Conservation (phyloP, 163 green algal genomes). For the Dunaliella salina region DNA sequence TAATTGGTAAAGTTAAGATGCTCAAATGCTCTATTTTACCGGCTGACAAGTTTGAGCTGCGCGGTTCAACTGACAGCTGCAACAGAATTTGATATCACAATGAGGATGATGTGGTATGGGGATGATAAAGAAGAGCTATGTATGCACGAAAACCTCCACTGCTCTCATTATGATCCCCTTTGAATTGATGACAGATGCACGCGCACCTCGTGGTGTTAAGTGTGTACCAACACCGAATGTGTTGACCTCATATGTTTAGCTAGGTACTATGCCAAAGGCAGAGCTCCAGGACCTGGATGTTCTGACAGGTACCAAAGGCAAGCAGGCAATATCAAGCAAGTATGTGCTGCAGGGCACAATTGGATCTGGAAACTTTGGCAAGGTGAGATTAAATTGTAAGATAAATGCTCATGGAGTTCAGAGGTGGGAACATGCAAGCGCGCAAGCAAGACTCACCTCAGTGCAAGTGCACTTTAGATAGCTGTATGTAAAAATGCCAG, state of each 20-base stretch:
- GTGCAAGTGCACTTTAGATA: no score
- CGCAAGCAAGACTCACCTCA: no score
- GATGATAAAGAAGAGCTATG: not conserved
- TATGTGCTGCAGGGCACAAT: constrained; percentile 19
- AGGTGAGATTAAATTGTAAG: not conserved
- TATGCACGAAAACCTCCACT: no score
- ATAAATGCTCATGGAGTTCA: no score
- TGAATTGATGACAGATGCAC: not conserved
- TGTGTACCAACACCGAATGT: not conserved
- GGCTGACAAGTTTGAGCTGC: not conserved
- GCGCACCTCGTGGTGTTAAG: not conserved
- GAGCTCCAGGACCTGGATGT: not conserved
- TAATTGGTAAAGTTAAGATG: no score
- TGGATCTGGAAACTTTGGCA: constrained; percentile 20
- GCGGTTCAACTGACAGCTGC: not conserved
- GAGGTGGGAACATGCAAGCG: no score
- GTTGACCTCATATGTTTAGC: not conserved
- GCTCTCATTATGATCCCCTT: not conserved
- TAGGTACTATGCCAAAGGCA: not conserved
- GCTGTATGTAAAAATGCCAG: no score
- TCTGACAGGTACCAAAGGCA: not conserved
- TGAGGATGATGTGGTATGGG: not conserved
- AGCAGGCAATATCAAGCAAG: not conserved
- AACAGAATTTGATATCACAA: not conserved
- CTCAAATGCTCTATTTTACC: no score